Evolutionary conservation across 345 rosid species (phyloP).

Genomic region (Camelina hispida): DNA sequence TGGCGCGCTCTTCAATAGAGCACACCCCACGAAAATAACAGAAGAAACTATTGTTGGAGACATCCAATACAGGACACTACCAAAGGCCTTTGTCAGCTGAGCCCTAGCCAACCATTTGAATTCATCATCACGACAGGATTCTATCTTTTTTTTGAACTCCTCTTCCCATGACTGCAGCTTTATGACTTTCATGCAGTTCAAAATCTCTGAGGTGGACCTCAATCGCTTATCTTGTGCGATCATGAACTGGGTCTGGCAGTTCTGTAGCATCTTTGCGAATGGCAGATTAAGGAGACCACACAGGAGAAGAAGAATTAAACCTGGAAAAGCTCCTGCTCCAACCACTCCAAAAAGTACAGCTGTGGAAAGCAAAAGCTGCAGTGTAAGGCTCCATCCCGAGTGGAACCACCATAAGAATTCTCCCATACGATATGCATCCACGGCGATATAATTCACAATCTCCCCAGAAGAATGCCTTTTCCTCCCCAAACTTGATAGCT

Average conservation of each 20-base stretch:
- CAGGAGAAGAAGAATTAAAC: slow-evolving; percentile 55
- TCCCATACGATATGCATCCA: slow-evolving; percentile 85
- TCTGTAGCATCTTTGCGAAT: slow-evolving; percentile 59
- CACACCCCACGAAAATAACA: slow-evolving; percentile 68
- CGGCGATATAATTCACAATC: slow-evolving; percentile 72
- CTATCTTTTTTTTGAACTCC: slow-evolving; percentile 65
- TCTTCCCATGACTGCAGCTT: slow-evolving; percentile 89
- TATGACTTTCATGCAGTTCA: slow-evolving; percentile 77
- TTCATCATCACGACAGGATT: slow-evolving; percentile 57
- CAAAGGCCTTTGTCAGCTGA: slow-evolving; percentile 57
- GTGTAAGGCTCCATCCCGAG: slow-evolving; percentile 52
- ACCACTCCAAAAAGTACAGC: slow-evolving; percentile 61
- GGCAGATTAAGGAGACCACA: slow-evolving; percentile 64
- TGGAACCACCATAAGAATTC: slow-evolving; percentile 87
- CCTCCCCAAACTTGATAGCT: slow-evolving; percentile 69
- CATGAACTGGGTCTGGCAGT: slow-evolving; percentile 70
- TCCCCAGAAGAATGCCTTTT: slow-evolving; percentile 74
- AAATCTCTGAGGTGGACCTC: slow-evolving; percentile 65
- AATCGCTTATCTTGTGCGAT: slow-evolving; percentile 71
- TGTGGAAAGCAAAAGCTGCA: slow-evolving; percentile 62
- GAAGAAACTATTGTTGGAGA: slow-evolving; percentile 75
- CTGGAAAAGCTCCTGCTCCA: slow-evolving; percentile 67
- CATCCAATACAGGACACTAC: slow-evolving; percentile 66
- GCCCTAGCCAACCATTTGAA: slow-evolving; percentile 66
- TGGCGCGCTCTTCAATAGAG: slow-evolving; percentile 58